Base-by-base conservation (phyloP, 208 protist genomes). In the Angomonas desouzai region DNA sequence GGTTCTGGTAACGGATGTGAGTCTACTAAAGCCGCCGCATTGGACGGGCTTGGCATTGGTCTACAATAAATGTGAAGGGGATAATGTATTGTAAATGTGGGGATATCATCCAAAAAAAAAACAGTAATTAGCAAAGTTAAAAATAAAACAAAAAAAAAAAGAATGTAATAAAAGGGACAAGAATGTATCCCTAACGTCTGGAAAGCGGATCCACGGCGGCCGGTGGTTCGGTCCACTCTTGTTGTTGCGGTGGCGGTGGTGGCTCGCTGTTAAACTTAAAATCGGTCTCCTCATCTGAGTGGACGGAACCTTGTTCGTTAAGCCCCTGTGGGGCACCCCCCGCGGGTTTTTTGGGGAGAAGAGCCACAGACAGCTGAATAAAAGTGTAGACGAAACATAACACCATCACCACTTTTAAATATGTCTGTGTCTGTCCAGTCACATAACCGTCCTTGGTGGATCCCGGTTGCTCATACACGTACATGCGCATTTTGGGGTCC, bases 371-470 rank as follows among this genome's bases (percentile, higher is more conserved):
- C 47, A 87, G 63, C 22, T 81, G 80, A 36, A 84, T n/a, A 20
- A 75, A 62, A n/a, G 87, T 67, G 67, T 88, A 92, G 2, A 75
- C 40, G 40, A 83, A 76, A 38, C 81, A 83, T 60, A 70, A 72
- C 28, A 77, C 55, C 55, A 88, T 78, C 49, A 77, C 79, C 18
- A 88, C 16, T 28, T 79, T 71, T 40, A 92, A 45, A 16, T 78
- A 47, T 29, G 66, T 77, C 45, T 85, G 71, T 1, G 81, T 88
- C 22, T 84, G 68, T 3, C 75, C 71, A 1, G 71, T 59, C 1
- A 92, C 82, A 55, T 92, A 92, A 45, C 79, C 79, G 40, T 92
- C 85, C 28, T 74, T 82, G 18, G 85, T 89, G 16, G 82, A 89
- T 9, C 85, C 85, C 1, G 85, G 85, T 80, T 83, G 47, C 63